Base-by-base conservation (phyloP, 768 basidiomycete genomes). In the Ramaria sp. region DNA sequence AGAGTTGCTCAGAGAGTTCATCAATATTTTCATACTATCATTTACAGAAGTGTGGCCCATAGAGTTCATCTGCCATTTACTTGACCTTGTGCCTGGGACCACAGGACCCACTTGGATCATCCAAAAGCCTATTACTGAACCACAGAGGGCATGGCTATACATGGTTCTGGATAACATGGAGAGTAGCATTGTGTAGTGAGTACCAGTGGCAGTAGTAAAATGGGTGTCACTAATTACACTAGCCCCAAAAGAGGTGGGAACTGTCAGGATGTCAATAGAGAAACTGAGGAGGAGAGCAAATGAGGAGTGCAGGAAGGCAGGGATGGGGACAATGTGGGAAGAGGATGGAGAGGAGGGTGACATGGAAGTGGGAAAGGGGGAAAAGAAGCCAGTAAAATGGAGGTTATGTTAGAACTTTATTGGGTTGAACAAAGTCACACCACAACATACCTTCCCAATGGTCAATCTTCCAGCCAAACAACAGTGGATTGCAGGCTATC, bases 401-500 rank as follows among this genome's bases (percentile, higher is more conserved):
- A n/a, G n/a, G n/a, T n/a, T n/a, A n/a, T n/a, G n/a, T n/a, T n/a
- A n/a, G n/a, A n/a, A n/a, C n/a, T n/a, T n/a, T n/a, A n/a, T n/a
- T n/a, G n/a, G n/a, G n/a, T n/a, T n/a, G n/a, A n/a, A n/a, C n/a
- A n/a, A n/a, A n/a, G n/a, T n/a, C n/a, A n/a, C n/a, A n/a, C 37
- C 37, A 51, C 30, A 31, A 27, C 47, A 24, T 19, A 48, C 5
- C 13, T 48, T 48, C 20, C 47, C 47, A 19, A 31, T 31, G 30
- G 66, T 75, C 0, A 68, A 78, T 58, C 71, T 78, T 0, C 42
- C 63, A 0, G 63, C 64, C 0, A 77, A 76, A 54, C 74, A 78
- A 53, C 66, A 68, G 41, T 4, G 61, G 0, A 61, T 76, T 0
- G 65, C 63, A 3, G 73, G 74, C 0, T 71, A 77, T 51, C 51